A percentile compares a stretch with the other conserved stretches of the same genome.
phyloP scores from a whole-genome alignment of 768 basidiomycete species.

The Pilatotrama ljubarskyi region DNA sequence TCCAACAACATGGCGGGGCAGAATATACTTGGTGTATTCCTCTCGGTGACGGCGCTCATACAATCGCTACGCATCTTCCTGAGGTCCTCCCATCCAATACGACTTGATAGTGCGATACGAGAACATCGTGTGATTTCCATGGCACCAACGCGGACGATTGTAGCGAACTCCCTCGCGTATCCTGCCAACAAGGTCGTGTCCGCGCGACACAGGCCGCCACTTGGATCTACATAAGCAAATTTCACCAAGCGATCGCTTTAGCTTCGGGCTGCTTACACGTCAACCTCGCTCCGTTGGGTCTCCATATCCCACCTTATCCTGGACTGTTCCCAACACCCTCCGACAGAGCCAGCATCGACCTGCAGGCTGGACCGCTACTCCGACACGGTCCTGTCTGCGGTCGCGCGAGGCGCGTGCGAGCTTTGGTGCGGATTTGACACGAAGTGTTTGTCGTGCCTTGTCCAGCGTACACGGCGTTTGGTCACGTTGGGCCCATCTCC shows the following conservation, averaged over 20 bases:
- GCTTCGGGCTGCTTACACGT: background rate
- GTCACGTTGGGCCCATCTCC: constrained; percentile 16
- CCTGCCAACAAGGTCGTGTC: background rate
- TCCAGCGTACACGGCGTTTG: background rate
- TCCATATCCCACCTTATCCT: background rate
- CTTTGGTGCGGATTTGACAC: background rate
- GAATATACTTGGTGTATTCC: too few relatives aligned
- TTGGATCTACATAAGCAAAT: background rate
- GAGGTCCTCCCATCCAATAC: too few relatives aligned
- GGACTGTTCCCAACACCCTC: background rate
- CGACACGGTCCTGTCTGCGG: background rate
- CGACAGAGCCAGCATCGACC: background rate
- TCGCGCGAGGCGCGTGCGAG: constrained; percentile 5
- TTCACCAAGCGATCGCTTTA: background rate
- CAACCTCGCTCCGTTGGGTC: background rate
- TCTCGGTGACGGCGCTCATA: too few relatives aligned
- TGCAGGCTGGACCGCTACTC: background rate
- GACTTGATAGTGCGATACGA: too few relatives aligned
- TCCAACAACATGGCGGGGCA: too few relatives aligned
- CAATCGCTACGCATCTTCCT: too few relatives aligned
- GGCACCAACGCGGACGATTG: too few relatives aligned
- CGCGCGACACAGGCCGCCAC: background rate
- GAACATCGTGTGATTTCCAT: too few relatives aligned
- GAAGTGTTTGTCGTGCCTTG: constrained; percentile 5
- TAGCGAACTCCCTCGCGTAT: background rate